Conservation (phyloP, 2,329 filamentous ascomycete species). For the Akanthomyces lecanii region DNA sequence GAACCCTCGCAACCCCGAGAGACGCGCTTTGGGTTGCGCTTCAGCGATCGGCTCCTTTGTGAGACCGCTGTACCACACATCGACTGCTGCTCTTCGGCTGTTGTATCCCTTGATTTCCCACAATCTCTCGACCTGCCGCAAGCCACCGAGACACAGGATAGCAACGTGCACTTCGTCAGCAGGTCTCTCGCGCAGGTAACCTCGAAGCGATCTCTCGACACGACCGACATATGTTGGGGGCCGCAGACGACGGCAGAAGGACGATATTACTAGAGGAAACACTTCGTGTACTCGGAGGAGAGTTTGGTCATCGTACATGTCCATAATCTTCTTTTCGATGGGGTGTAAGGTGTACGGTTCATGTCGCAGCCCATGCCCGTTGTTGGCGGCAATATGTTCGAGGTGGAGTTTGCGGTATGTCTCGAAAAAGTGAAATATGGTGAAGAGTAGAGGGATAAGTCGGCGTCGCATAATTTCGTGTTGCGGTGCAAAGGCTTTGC, state of each 20-base stretch:
- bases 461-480: constrained; percentile 61
- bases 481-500: constrained; percentile 55
- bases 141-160: constrained; percentile 55
- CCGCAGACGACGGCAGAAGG: constrained; percentile 58
- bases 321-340: constrained; percentile 59
- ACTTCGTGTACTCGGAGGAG: constrained; percentile 60
- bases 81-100: constrained; percentile 53
- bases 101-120: constrained; percentile 67
- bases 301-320: constrained; percentile 60
- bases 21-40: constrained; percentile 43
- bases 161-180: constrained; percentile 59
- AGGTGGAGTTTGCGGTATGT: constrained; percentile 57
- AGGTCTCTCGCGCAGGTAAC: constrained; percentile 60
- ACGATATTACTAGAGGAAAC: constrained; percentile 60
- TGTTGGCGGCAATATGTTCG: constrained; percentile 49
- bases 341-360: constrained; percentile 59
- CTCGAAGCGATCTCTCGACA: constrained; percentile 58
- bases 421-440: constrained; percentile 65
- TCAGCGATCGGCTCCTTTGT: constrained; percentile 40
- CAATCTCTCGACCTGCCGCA: constrained; percentile 59
- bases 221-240: constrained; percentile 62
- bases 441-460: constrained; percentile 60
- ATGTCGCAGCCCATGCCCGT: constrained; percentile 46
- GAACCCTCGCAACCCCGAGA: constrained; percentile 47
- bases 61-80: constrained; percentile 54